A percentile compares a stretch with the other conserved stretches of the same genome.
Conservation (phyloP, 768 basidiomycete species). For the Phaeotremella skinneri region DNA sequence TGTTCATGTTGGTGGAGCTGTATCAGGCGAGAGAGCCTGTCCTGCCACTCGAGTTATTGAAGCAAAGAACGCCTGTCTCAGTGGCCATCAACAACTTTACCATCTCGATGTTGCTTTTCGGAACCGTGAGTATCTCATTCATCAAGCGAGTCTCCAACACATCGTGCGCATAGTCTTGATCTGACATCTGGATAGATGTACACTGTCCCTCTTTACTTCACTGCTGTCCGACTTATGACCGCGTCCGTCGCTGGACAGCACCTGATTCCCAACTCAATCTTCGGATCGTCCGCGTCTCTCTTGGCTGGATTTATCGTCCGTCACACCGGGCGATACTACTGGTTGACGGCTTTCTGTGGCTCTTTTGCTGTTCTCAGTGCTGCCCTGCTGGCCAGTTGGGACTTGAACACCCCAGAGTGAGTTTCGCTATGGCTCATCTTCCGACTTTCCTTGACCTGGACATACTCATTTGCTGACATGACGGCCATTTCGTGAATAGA, state of each 20-base stretch:
- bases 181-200: slow-evolving; percentile 59
- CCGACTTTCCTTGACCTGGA: too few species aligned
- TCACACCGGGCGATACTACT: slow-evolving; percentile 76
- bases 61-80: slow-evolving; percentile 72
- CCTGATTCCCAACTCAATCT: slow-evolving; percentile 79
- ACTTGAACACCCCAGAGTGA: slow-evolving; percentile 57
- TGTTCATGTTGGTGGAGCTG: slow-evolving; percentile 75
- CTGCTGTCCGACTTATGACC: slow-evolving; percentile 69
- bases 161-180: background rate
- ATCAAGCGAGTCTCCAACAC: slow-evolving; percentile 17
- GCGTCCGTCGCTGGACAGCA: slow-evolving; percentile 73
- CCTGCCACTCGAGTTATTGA: slow-evolving; percentile 77
- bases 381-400: slow-evolving; percentile 65
- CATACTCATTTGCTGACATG: too few species aligned
- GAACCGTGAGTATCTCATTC: slow-evolving; percentile 19
- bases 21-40: slow-evolving; percentile 76
- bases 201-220: slow-evolving; percentile 82
- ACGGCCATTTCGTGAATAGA: background rate
- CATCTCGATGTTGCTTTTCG: slow-evolving; percentile 37
- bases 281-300: slow-evolving; percentile 77
- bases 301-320: slow-evolving; percentile 72
- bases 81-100: slow-evolving; percentile 74
- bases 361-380: slow-evolving; percentile 63
- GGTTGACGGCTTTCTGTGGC: slow-evolving; percentile 67
- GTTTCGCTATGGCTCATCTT: slow-evolving; percentile 54